These are phyloP conservation scores for Saturnispora galanensis DNA, from an alignment of 805 yeast species.

Conservation along the genomic window DNA sequence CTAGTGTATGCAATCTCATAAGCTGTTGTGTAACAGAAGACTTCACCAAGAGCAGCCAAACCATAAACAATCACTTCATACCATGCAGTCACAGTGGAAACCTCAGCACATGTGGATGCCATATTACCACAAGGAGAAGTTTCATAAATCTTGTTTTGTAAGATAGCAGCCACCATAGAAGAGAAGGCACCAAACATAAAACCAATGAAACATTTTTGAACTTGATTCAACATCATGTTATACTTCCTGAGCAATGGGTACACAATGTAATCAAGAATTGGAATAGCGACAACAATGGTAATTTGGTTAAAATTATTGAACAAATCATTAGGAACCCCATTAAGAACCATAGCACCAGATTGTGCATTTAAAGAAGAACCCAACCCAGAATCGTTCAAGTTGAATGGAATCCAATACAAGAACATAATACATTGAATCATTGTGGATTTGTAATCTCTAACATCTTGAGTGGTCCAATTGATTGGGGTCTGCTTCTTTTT, in stretches of 20 bases:
- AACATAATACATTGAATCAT: constrained; percentile 37
- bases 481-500: constrained; percentile 27
- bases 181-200: constrained; percentile 38
- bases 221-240: constrained; percentile 35
- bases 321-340: constrained; percentile 49
- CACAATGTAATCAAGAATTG: constrained; percentile 37
- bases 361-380: constrained; percentile 41
- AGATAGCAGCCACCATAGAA: constrained; percentile 40
- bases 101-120: constrained; percentile 29
- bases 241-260: constrained; percentile 38
- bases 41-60: constrained; percentile 41
- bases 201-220: constrained; percentile 37
- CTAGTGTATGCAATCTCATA: constrained; percentile 46
- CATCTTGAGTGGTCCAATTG: constrained; percentile 35
- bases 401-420: constrained; percentile 30
- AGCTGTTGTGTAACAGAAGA: constrained; percentile 41
- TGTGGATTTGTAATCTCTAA: constrained; percentile 35
- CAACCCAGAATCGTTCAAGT: constrained; percentile 38
- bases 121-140: constrained; percentile 45
- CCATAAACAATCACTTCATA: constrained; percentile 24
- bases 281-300: constrained; percentile 42
- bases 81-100: constrained; percentile 29
- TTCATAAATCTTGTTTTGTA: constrained; percentile 38
- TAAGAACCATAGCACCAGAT: constrained; percentile 43
- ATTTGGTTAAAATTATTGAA: constrained; percentile 46